Conservation (phyloP, 2,329 filamentous ascomycete genomes). For the Hypoxylon sp. region DNA sequence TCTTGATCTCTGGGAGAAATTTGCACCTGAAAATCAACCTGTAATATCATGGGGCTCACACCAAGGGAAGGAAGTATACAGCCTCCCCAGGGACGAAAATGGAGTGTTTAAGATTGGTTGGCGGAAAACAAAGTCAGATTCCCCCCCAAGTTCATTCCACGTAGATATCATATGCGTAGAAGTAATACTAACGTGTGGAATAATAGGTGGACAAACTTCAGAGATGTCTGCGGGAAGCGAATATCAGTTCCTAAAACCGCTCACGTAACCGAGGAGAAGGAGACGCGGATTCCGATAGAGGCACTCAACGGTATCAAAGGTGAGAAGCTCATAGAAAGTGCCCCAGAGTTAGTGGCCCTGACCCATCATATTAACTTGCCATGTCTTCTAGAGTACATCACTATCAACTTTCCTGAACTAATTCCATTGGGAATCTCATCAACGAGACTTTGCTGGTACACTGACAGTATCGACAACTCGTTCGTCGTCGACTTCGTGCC, state of each 20-base stretch:
- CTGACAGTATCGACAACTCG: constrained; percentile 53
- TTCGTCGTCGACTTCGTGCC: constrained; percentile 62
- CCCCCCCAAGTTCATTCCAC: neutral
- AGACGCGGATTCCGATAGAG: constrained; percentile 42
- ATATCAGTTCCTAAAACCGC: constrained; percentile 49
- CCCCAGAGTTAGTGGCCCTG: neutral
- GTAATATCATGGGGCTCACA: constrained; percentile 60
- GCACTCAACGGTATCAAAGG: constrained; percentile 50
- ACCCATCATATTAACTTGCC: neutral
- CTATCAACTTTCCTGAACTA: constrained; percentile 60
- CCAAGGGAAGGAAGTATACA: constrained; percentile 62
- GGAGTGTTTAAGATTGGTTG: constrained; percentile 66
- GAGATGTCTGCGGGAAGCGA: constrained; percentile 41
- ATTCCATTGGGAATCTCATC: constrained; percentile 55
- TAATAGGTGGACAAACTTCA: constrained; percentile 47
- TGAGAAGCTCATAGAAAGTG: constrained; percentile 11
- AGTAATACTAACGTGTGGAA: constrained; percentile 6
- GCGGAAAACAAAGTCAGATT: constrained; percentile 65
- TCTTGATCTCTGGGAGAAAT: constrained; percentile 57
- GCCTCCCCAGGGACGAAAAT: constrained; percentile 61
- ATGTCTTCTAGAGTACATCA: constrained; percentile 45
- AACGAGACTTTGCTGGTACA: constrained; percentile 61
- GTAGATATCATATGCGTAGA: neutral
- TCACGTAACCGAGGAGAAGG: constrained; percentile 42
- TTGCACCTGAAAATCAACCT: constrained; percentile 62